These are phyloP conservation scores for Cladosporium sp. DNA, from an alignment of 2,329 filamentous ascomycete genomes.

Conservation along the genomic window DNA sequence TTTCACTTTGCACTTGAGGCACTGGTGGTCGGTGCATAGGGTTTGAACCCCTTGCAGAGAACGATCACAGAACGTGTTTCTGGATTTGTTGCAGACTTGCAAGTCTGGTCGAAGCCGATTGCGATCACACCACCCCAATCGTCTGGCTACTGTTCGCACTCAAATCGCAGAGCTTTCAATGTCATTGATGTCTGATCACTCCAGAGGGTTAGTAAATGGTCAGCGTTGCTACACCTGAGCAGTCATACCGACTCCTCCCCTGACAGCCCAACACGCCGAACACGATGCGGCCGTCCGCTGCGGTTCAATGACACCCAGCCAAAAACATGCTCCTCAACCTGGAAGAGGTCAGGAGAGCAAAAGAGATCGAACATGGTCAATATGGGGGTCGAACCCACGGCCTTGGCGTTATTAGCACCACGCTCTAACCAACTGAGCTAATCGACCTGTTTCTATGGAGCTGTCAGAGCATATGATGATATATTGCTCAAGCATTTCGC, in stretches of 20 bases:
- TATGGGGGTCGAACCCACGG: slow-evolving; percentile 8
- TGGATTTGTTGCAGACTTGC: neutral
- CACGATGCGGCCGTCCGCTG: neutral
- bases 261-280: no score
- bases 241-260: no score
- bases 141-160: neutral
- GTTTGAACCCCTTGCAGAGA: neutral
- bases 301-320: neutral
- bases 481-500: no score
- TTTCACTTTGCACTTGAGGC: neutral
- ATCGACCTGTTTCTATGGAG: neutral
- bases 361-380: neutral
- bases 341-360: neutral
- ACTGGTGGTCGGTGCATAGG: neutral
- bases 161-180: no score
- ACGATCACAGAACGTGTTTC: neutral
- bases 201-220: no score
- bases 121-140: neutral
- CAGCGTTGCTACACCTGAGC: no score
- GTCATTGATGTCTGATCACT: no score
- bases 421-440: slow-evolving; percentile 15
- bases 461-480: no score
- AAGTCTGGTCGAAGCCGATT: neutral
- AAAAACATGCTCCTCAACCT: neutral
- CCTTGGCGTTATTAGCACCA: slow-evolving; percentile 15